These are phyloP conservation scores for Daldinia sp. DNA, from an alignment of 2,329 filamentous ascomycete genomes.

Conservation along the genomic window DNA sequence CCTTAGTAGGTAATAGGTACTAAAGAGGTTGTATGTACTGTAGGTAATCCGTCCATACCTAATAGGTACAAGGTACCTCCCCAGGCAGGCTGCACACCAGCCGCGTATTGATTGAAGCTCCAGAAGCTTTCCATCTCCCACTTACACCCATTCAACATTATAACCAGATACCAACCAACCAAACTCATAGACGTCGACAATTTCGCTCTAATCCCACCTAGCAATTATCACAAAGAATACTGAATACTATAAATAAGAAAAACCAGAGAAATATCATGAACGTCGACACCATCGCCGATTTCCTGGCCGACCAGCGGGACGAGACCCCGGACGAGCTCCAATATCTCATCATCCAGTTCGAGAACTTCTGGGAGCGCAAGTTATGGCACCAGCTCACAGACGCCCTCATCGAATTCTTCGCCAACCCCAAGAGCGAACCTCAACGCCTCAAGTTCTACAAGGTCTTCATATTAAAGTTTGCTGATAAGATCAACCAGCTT, in stretches of 20 bases:
- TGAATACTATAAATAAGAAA: background rate
- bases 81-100: slow-evolving; percentile 53
- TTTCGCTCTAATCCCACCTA: slow-evolving; percentile 11
- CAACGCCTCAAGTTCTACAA: slow-evolving; percentile 93
- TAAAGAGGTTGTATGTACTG: too few relatives aligned
- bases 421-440: slow-evolving; percentile 77
- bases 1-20: too few relatives aligned
- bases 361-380: slow-evolving; percentile 98
- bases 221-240: background rate
- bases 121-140: slow-evolving; percentile 34
- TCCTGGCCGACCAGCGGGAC: slow-evolving; percentile 90
- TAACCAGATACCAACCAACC: background rate
- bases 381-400: slow-evolving; percentile 99
- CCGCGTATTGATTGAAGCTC: slow-evolving; percentile 48
- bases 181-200: slow-evolving; percentile 3
- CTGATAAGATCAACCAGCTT: slow-evolving; percentile 98
- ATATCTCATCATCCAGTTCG: slow-evolving; percentile 86
- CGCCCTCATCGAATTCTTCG: slow-evolving; percentile 87
- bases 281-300: slow-evolving; percentile 86
- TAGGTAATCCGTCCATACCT: too few relatives aligned
- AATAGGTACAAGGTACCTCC: slow-evolving; percentile 27
- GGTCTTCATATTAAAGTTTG: slow-evolving; percentile 93
- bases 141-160: slow-evolving; percentile 7
- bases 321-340: slow-evolving; percentile 87
- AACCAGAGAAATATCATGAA: slow-evolving; percentile 66